Percentiles rank a stretch among this genome's conserved stretches.
phyloP scores from a whole-genome alignment of 2,329 filamentous ascomycete genomes.

The Colletotrichum sp. region DNA sequence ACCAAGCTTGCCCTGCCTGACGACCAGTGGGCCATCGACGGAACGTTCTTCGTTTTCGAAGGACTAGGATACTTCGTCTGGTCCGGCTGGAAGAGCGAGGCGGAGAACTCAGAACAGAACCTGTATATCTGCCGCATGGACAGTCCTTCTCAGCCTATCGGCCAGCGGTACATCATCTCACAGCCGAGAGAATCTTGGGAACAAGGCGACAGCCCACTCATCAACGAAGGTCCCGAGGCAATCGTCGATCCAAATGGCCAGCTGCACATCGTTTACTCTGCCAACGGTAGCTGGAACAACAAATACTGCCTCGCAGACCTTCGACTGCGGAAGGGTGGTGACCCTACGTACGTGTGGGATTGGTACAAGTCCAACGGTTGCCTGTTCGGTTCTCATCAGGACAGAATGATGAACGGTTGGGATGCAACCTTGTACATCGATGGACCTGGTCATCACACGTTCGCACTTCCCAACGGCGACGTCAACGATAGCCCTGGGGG shows the following conservation, averaged over 20 bases:
- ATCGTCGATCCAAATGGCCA: conserved; percentile 29
- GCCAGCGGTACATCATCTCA: conserved; percentile 26
- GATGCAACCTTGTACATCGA: conserved; percentile 25
- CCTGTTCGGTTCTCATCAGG: conserved; percentile 27
- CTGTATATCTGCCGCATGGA: conserved; percentile 29
- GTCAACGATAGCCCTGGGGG: conserved; percentile 17
- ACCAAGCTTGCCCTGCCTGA: conserved; percentile 25
- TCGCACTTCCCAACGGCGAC: conserved; percentile 24
- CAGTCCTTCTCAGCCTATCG: conserved; percentile 21
- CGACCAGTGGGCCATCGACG: conserved; percentile 30
- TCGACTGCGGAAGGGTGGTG: conserved; percentile 26
- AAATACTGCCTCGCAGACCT: conserved; percentile 29
- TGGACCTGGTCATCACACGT: conserved; percentile 30
- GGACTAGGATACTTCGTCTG: conserved; percentile 27
- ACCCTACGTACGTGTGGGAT: conserved; percentile 30
- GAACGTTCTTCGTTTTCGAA: conserved; percentile 24
- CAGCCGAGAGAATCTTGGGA: conserved; percentile 29
- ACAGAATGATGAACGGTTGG: conserved; percentile 29
- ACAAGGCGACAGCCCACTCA: conserved; percentile 14
- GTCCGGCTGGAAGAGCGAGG: conserved; percentile 26
- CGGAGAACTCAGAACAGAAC: conserved; percentile 21
- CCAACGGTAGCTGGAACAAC: conserved; percentile 28
- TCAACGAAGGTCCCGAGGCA: conserved; percentile 29
- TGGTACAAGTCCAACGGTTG: conserved; percentile 32
- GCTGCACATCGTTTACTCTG: conserved; percentile 30